phyloP scores from a whole-genome alignment of 495 filamentous ascomycete species.

The Neurospora sp. region DNA sequence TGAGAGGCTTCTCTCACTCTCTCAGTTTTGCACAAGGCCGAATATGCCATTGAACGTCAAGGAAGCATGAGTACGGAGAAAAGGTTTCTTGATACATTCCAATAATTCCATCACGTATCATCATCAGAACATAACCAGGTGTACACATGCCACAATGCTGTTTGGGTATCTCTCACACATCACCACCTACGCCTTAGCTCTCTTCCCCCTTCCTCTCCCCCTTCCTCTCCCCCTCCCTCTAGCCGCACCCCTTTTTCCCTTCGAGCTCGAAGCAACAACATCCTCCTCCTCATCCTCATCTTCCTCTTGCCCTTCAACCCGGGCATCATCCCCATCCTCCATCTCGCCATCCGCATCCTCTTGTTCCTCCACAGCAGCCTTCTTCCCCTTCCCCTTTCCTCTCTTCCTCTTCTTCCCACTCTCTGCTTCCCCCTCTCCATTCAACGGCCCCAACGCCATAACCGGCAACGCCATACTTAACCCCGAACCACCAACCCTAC shows the following conservation, averaged over 20 bases:
- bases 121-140: too few species aligned
- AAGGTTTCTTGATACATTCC: too few species aligned
- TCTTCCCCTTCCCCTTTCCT: background rate
- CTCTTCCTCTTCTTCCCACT: conserved; percentile 14
- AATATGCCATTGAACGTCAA: too few species aligned
- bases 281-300: conserved; percentile 6
- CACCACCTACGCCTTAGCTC: conserved; percentile 17
- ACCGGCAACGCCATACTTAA: conserved; percentile 16
- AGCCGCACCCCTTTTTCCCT: conserved; percentile 12
- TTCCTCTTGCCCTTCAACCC: conserved; percentile 10
- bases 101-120: too few species aligned
- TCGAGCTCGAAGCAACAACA: background rate
- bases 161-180: too few species aligned
- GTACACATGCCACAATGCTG: too few species aligned
- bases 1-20: too few species aligned
- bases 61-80: too few species aligned
- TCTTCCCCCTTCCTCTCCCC: conserved; percentile 21
- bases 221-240: conserved; percentile 17
- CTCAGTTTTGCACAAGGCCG: too few species aligned
- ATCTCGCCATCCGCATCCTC: conserved; percentile 12
- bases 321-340: conserved; percentile 12
- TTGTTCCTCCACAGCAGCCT: conserved; percentile 12
- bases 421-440: background rate
- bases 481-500: background rate
- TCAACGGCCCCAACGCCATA: background rate